Conservation (phyloP, 345 rosid species). For the Arabidopsis suecica region DNA sequence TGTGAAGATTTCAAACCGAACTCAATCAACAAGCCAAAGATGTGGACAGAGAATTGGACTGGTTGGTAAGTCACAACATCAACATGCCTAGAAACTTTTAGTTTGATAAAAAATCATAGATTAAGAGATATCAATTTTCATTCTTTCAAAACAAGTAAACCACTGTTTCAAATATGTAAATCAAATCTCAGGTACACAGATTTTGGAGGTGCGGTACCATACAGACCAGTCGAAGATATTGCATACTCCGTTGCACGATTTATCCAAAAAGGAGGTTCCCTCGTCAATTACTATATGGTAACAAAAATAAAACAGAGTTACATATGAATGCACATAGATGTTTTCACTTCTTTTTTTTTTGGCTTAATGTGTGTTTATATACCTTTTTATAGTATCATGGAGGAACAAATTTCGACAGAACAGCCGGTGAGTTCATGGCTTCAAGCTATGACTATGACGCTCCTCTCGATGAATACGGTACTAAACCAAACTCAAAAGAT, state of each 20-base stretch:
- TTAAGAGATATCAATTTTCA: neutral
- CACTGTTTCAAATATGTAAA: neutral
- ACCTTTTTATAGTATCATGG: constrained; percentile 73
- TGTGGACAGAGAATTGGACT: constrained; percentile 98
- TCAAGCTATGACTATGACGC: constrained; percentile 98
- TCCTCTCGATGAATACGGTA: constrained; percentile 96
- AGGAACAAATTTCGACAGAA: constrained; percentile 91
- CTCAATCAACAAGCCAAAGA: constrained; percentile 69
- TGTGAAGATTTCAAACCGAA: constrained; percentile 79
- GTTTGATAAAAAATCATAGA: neutral
- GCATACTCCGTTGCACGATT: constrained; percentile 83
- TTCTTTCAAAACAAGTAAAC: neutral
- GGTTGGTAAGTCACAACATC: constrained; percentile 68
- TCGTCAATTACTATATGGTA: constrained; percentile 90
- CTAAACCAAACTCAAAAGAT: constrained; percentile 13
- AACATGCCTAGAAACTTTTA: neutral
- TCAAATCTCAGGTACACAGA: constrained; percentile 57
- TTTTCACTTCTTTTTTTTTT: neutral
- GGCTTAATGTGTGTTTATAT: neutral
- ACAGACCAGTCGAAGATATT: constrained; percentile 84
- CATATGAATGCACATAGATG: neutral
- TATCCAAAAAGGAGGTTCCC: constrained; percentile 82
- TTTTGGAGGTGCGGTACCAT: constrained; percentile 76
- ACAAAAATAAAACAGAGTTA: constrained; percentile 12
- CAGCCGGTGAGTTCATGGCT: constrained; percentile 96